Conservation (phyloP, 306 rosid genomes). For the Dryas drummondii region DNA sequence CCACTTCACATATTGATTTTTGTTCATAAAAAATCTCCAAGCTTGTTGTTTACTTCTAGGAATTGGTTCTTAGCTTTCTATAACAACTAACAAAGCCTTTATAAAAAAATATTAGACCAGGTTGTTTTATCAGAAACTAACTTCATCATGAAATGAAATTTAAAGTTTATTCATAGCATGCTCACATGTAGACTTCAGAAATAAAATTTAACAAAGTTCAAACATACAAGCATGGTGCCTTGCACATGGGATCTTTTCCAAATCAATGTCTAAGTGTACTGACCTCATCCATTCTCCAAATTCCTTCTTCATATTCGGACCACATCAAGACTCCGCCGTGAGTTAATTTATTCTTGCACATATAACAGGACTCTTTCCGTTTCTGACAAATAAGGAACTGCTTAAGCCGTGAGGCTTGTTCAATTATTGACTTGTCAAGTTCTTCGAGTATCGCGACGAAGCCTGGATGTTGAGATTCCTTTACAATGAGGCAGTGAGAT, state of each 20-base stretch:
- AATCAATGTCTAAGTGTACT: neutral
- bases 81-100: neutral
- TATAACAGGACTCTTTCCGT: neutral
- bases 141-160: neutral
- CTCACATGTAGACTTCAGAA: neutral
- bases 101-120: neutral
- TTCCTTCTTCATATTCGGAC: neutral
- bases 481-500: constrained; percentile 15
- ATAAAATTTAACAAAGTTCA: neutral
- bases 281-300: neutral
- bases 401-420: neutral
- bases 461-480: neutral
- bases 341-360: neutral
- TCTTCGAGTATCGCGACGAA: neutral
- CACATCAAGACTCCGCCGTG: neutral
- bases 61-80: neutral
- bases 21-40: too few species aligned
- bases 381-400: neutral
- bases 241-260: neutral
- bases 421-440: neutral
- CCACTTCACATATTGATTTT: too few species aligned
- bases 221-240: neutral
- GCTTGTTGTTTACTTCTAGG: neutral
- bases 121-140: neutral
- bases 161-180: neutral